Conservation (phyloP, 164 flowering plant genomes). For the Berberis thunbergii region DNA sequence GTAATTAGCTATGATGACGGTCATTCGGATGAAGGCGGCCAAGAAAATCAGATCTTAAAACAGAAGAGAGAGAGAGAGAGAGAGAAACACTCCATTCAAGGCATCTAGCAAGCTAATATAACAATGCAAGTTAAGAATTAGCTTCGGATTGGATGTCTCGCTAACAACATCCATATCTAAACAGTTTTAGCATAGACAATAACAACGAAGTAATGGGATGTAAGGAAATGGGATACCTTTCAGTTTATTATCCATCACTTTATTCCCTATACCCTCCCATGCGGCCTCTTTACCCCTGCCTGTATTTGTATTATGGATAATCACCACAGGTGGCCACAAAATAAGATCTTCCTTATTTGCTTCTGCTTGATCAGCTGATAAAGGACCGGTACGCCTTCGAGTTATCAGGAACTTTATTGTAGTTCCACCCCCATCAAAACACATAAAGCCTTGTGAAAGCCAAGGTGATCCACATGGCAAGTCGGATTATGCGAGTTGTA, state of each 20-base stretch:
- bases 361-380: slow-evolving; percentile 66
- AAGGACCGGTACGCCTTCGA: slow-evolving; percentile 61
- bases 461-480: slow-evolving; percentile 74
- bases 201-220: slow-evolving; percentile 6
- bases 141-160: no score
- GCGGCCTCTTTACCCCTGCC: slow-evolving; percentile 82
- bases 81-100: no score
- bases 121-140: neutral
- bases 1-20: no score
- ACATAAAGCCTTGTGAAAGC: slow-evolving; percentile 91
- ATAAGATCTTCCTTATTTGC: slow-evolving; percentile 75
- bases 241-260: slow-evolving; percentile 69
- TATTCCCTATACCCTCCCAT: slow-evolving; percentile 95
- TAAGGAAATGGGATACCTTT: slow-evolving; percentile 58
- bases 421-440: slow-evolving; percentile 93
- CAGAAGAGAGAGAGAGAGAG: no score
- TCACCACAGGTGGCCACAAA: slow-evolving; percentile 91
- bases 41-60: no score
- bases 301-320: slow-evolving; percentile 73
- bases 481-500: slow-evolving; percentile 63
- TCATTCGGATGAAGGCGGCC: no score
- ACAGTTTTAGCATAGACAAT: neutral
- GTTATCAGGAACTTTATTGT: slow-evolving; percentile 59
- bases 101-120: neutral
- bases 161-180: neutral